Evolutionary conservation across 139 green algal genomes (phyloP), one percentile per base, ranked within the genome.

Genomic region (Pedinophyceae sp.): DNA sequence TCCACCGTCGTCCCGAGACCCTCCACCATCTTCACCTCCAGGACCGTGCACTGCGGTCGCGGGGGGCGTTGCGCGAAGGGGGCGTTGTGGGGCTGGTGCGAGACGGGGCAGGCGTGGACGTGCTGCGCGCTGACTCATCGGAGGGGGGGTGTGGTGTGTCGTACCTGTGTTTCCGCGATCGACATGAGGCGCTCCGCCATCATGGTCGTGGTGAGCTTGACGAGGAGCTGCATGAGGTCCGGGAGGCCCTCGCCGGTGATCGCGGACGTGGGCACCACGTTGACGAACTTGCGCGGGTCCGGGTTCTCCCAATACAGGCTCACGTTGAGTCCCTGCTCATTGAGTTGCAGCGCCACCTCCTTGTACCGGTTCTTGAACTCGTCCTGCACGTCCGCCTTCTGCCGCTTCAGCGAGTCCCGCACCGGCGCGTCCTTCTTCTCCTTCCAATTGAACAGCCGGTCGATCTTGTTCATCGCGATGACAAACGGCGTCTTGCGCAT

Each of bases 401-500:
- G 87, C 16, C 55, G 55, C 23, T 73, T 72, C 43, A 96, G 73
- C 6, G 69, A 56, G 27, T 86, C 71, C 27, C 76, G 74, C 38
- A 95, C 86, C 28, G 87, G 80, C 10, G 54, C 48, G 57, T 98
- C 85, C 15, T 63, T 24, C 10, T 67, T 52, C 4, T 48, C 54
- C 48, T 96, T 83, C 91, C 91, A 99, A 30, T 78, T 73, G 69
- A 89, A 97, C 58, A 99, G 67, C 6, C 89, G 74, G 68, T 96
- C 87, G 10, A 93, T 79, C 80, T 98, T 98, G 77, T 98, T 98
- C 30, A 97, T 71, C 4, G 90, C 91, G 13, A 99, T 85, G 64
- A 99, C 82, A 68, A 99, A 98, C 20, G 91, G 91, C 39, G 89
- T 97, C 67, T 95, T 96, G 47, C 86, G 72, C 82, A 88, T 86